Evolutionary conservation across 2,329 filamentous ascomycete genomes (phyloP).

Genomic region (Ophiostoma sp.): DNA sequence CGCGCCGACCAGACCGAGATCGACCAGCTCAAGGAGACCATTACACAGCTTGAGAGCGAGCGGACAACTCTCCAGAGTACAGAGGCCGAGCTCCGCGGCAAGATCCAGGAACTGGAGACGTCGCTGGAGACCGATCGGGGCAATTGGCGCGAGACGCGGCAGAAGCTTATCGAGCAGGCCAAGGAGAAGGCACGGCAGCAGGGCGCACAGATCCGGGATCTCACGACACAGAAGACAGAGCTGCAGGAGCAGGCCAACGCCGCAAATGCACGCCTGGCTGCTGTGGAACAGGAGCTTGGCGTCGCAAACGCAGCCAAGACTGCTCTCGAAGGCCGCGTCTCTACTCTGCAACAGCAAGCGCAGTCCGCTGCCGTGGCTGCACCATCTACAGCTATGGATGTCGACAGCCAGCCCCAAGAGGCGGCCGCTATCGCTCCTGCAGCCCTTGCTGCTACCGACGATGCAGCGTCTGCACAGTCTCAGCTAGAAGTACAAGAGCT

Average conservation of each 20-base stretch:
- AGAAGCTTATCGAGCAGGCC: constrained; percentile 55
- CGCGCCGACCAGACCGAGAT: constrained; percentile 90
- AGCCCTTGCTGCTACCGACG: constrained; percentile 34
- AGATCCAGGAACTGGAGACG: constrained; percentile 48
- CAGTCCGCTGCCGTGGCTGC: constrained; percentile 29
- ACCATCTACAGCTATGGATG: constrained; percentile 19
- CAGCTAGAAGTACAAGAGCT: constrained; percentile 46
- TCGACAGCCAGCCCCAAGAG: constrained; percentile 14
- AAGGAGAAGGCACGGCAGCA: constrained; percentile 55
- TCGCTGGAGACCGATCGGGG: constrained; percentile 50
- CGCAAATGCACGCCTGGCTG: constrained; percentile 37
- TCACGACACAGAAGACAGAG: constrained; percentile 50
- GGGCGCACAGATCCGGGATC: constrained; percentile 47
- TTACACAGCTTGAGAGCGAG: constrained; percentile 61
- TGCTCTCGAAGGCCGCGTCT: constrained; percentile 25
- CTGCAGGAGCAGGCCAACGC: constrained; percentile 48
- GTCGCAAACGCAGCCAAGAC: constrained; percentile 39
- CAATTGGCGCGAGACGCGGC: constrained; percentile 48
- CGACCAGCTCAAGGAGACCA: constrained; percentile 76
- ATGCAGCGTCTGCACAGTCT: constrained; percentile 31
- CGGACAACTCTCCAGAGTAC: constrained; percentile 51
- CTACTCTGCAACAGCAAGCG: constrained; percentile 21
- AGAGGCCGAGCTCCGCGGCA: constrained; percentile 48
- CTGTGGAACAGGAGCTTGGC: constrained; percentile 49
- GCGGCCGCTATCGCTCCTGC: background rate